phyloP scores from a whole-genome alignment of 2,329 filamentous ascomycete species.

The Periconia sp. region DNA sequence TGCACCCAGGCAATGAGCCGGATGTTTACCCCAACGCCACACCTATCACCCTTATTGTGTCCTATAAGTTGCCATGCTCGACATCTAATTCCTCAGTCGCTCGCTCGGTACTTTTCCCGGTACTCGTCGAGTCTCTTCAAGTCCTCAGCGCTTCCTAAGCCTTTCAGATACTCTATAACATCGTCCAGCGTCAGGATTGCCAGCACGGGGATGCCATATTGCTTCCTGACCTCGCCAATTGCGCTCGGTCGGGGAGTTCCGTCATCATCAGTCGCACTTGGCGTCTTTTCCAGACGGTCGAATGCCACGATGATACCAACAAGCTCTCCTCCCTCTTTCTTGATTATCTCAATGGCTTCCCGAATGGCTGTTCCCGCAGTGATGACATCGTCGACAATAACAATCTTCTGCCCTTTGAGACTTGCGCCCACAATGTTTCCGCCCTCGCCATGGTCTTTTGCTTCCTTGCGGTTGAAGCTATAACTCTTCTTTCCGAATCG shows the following conservation, averaged over 20 bases:
- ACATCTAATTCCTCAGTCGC: constrained; percentile 28
- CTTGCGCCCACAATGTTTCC: constrained; percentile 89
- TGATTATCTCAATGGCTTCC: constrained; percentile 89
- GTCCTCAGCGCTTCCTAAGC: constrained; percentile 53
- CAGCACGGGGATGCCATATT: constrained; percentile 83
- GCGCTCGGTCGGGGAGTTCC: constrained; percentile 75
- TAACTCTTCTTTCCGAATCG: constrained; percentile 77
- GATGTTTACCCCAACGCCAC: no score
- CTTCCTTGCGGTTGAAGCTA: constrained; percentile 94
- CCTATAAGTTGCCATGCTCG: no score
- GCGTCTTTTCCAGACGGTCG: constrained; percentile 85
- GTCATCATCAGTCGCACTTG: constrained; percentile 65
- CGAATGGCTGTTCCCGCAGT: constrained; percentile 93
- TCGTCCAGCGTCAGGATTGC: constrained; percentile 85
- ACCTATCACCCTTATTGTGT: no score
- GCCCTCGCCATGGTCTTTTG: constrained; percentile 94
- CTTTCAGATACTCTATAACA: constrained; percentile 60
- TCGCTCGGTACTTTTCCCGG: constrained; percentile 47
- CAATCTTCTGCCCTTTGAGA: constrained; percentile 81
- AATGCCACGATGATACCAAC: constrained; percentile 88
- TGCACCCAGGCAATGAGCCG: no score
- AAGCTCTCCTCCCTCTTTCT: constrained; percentile 80
- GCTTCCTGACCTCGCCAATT: constrained; percentile 82
- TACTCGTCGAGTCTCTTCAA: constrained; percentile 50
- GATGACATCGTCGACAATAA: constrained; percentile 96